These are phyloP conservation scores for Debaryomyces fabryi DNA, from an alignment of 1,139 yeast genomes.

Conservation along the genomic window DNA sequence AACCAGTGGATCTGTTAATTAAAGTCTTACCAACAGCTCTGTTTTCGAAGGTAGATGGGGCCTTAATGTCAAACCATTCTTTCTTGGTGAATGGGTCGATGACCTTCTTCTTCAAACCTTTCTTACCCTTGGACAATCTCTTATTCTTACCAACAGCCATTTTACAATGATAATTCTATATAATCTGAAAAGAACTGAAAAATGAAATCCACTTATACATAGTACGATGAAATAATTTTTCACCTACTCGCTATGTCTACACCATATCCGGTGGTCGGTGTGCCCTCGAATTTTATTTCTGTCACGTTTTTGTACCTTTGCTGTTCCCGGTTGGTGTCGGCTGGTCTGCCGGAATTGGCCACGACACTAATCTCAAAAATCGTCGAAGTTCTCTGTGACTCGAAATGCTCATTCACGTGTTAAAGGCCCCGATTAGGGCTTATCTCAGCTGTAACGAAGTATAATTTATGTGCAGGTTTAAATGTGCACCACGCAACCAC, in stretches of 20 bases:
- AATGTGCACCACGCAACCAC: too few species aligned
- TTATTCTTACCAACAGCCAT: slow-evolving; percentile 60
- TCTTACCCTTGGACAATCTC: slow-evolving; percentile 57
- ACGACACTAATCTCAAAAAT: background rate
- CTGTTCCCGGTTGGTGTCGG: background rate
- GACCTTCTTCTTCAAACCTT: slow-evolving; percentile 55
- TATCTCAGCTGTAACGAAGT: background rate
- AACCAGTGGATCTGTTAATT: slow-evolving; percentile 55
- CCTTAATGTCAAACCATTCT: slow-evolving; percentile 57
- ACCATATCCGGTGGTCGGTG: background rate
- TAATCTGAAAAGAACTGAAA: slow-evolving; percentile 3
- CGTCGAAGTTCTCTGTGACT: background rate
- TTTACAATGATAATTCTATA: slow-evolving; percentile 13
- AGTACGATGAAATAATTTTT: slow-evolving; percentile 7
- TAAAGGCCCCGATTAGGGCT: background rate
- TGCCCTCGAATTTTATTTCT: background rate
- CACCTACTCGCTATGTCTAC: background rate
- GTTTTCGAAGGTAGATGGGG: slow-evolving; percentile 54
- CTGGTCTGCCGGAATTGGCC: background rate
- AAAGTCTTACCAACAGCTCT: slow-evolving; percentile 55
- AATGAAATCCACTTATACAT: background rate
- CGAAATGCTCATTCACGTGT: background rate
- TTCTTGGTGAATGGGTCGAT: slow-evolving; percentile 56
- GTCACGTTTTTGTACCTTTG: background rate
- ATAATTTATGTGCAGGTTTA: too few species aligned